Evolutionary conservation across 108 stramenopile genomes (phyloP), one percentile per base, ranked within the genome.

Genomic region (Seminavis robusta): DNA sequence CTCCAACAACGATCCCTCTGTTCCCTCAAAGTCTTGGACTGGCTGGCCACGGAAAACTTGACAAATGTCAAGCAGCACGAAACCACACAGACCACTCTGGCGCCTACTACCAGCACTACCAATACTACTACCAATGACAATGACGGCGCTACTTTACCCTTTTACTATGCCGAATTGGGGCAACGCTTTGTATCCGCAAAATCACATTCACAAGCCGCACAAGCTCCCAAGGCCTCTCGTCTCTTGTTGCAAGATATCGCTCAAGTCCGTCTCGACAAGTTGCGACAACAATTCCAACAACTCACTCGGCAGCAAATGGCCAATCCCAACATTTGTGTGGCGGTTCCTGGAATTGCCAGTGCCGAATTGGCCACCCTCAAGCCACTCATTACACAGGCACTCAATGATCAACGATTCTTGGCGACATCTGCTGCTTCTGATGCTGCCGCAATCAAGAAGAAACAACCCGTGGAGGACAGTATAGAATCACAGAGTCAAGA

Each of bases 261-360:
- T 11, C 51, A 69, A 5, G 76, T 93, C 2, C 64, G 91, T 33
- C 63, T 73, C 45, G 91, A 89, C 47, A 88, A 89, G 48, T 67
- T 93, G 63, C 83, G 87, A 50, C 51, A 45, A 7, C 82, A 89
- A 47, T 77, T 93, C 33, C 91, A 88, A 51, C 65, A 65, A 16
- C 45, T 89, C 42, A 72, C 73, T 52, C 48, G 64, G 31, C 61
- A 63, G 30, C 65, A 62, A 7, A 65, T 86, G 52, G 44, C 31
- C 3, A 38, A 46, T n/a, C 15, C 45, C 29, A 19, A 50, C 36
- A 29, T 41, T 67, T 26, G 64, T 55, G 71, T 88, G 56, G 70
- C 77, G 44, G 85, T 93, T 0, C 77, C 82, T 8, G 83, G 83
- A 24, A 89, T 93, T 75, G 80, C 72, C n/a, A 72, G 70, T 39